Conservation (phyloP, 2,329 filamentous ascomycete genomes). For the Thielaviopsis musarum region DNA sequence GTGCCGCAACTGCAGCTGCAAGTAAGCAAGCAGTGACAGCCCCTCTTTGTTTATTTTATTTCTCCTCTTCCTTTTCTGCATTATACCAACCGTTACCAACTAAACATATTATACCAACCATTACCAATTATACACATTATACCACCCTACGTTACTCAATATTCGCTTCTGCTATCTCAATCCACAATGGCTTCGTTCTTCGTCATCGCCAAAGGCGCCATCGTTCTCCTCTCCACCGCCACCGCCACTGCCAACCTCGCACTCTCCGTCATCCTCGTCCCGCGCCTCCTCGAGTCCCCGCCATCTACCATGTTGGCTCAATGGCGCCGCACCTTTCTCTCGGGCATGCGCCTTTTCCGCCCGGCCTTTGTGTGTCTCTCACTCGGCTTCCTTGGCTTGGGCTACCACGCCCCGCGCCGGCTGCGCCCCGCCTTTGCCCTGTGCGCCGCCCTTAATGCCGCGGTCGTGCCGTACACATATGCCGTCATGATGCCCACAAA, state of each 20-base stretch:
- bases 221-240: slow-evolving; percentile 1
- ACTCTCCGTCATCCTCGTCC: neutral
- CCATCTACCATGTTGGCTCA: slow-evolving; percentile 5
- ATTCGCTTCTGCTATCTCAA: neutral
- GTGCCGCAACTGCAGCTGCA: too few species aligned
- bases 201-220: neutral
- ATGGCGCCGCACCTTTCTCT: slow-evolving; percentile 6
- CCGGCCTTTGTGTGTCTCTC: neutral
- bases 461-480: slow-evolving; percentile 6
- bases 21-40: too few species aligned
- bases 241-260: neutral
- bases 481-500: slow-evolving; percentile 6
- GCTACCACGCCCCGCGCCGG: neutral
- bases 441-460: neutral
- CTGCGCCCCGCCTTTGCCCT: too few species aligned
- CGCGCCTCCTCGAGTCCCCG: slow-evolving; percentile 9
- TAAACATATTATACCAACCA: too few species aligned
- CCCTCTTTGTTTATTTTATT: too few species aligned
- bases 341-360: slow-evolving; percentile 2
- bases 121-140: neutral
- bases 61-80: neutral
- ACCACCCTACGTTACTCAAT: neutral
- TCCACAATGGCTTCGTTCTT: neutral
- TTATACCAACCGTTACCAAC: neutral
- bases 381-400: slow-evolving; percentile 1